Base-by-base conservation (phyloP, 148 eudicot genomes). In the Pharnaceum exiguum region DNA sequence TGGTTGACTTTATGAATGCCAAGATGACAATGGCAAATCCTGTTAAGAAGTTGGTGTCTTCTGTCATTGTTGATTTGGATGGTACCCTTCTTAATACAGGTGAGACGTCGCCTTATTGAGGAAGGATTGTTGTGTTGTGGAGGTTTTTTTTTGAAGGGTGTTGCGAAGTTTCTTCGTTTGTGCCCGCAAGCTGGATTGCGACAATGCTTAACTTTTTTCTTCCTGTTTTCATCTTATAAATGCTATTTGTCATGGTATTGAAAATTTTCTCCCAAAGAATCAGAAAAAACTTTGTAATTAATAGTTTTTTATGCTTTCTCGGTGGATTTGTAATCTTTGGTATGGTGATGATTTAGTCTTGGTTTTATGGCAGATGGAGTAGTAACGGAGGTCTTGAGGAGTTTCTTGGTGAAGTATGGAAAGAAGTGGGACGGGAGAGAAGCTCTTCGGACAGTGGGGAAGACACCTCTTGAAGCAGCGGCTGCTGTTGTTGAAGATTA, bases 341-440 rank as follows among this genome's bases (percentile, higher is more conserved):
- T 26, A 27, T 46, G 43, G 30, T 63, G 13, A 21, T 65, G 65
- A 70, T 60, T 46, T 46, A 33, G 40, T 62, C 54, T 61, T 13
- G 29, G 49, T 65, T 66, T 69, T 50, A 19, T 77, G 55, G 55
- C 83, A 93, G 98, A 88, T 79, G 90, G 84, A 65, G 69, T 88
- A 44, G 86, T 85, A 61, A 62, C 61, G 50, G 89, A 81, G 59
- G 59, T 83, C 51, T 59, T 93, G 65, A 88, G 51, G 61, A 66
- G 36, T 65, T 66, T 76, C 74, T 75, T 93, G 79, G 67, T 74
- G 51, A 85, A 83, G 75, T 73, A 83, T 75, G 95, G 90, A 57
- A 88, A 83, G 79, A 76, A 83, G 31, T 88, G 96, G 98, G 95
- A 93, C 76, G 90, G 83, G 51, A 81, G 78, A 66, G 77, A 55